phyloP scores from a whole-genome alignment of 495 filamentous ascomycete genomes.

The Hyaloscypha hepaticicola region DNA sequence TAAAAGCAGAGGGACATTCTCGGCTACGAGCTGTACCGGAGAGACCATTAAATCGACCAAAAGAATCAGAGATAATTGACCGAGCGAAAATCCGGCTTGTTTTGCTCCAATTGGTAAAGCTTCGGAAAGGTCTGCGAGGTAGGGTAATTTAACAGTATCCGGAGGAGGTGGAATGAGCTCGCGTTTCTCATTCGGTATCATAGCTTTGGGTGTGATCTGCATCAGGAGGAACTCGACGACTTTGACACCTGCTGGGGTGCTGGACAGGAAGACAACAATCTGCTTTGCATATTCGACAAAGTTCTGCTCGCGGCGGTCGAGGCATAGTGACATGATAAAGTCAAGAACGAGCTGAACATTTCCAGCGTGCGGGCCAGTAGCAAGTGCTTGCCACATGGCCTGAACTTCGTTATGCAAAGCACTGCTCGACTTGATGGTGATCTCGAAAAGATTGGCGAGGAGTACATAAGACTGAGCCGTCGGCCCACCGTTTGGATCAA shows the following conservation, averaged over 20 bases:
- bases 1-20: conserved; percentile 79
- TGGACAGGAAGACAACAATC: conserved; percentile 91
- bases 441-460: conserved; percentile 91
- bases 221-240: conserved; percentile 91
- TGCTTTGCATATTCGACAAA: conserved; percentile 98
- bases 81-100: conserved; percentile 85
- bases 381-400: conserved; percentile 94
- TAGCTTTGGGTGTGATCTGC: conserved; percentile 84
- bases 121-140: conserved; percentile 79
- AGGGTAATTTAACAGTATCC: conserved; percentile 74
- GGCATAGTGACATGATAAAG: conserved; percentile 89
- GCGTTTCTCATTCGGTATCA: conserved; percentile 81
- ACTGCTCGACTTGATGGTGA: conserved; percentile 87
- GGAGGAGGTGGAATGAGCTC: conserved; percentile 69
- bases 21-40: conserved; percentile 71
- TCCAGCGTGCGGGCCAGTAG: conserved; percentile 89
- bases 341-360: conserved; percentile 94
- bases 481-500: conserved; percentile 92
- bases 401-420: conserved; percentile 94
- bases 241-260: conserved; percentile 85
- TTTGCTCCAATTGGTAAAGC: conserved; percentile 86
- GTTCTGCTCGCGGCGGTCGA: conserved; percentile 93
- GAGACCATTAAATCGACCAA: conserved; percentile 96
- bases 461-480: conserved; percentile 92
- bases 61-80: conserved; percentile 89